These are phyloP conservation scores for Corrigiola litoralis DNA, from an alignment of 179 eudicot species.

Conservation along the genomic window DNA sequence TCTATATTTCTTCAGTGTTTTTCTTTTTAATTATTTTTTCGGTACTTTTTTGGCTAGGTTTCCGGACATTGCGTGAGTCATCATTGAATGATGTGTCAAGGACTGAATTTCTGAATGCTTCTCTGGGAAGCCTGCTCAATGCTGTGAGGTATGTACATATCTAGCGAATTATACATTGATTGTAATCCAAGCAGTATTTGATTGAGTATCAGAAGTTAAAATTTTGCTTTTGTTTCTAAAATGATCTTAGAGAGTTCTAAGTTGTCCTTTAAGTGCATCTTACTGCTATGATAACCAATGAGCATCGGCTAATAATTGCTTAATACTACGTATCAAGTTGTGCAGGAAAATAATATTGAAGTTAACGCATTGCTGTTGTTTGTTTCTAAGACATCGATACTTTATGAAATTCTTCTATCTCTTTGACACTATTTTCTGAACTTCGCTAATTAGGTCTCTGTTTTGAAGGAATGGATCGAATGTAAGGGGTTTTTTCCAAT, in stretches of 20 bases:
- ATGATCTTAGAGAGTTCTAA: no score
- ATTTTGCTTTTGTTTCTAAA: no score
- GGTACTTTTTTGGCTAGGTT: constrained; percentile 26
- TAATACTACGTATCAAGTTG: no score
- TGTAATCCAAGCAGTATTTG: neutral
- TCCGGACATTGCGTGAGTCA: constrained; percentile 21
- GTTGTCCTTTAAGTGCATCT: no score
- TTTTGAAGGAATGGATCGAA: constrained; percentile 14
- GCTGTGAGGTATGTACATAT: constrained; percentile 34
- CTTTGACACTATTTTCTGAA: neutral
- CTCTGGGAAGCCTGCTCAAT: constrained; percentile 40
- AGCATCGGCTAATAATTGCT: no score
- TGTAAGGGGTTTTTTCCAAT: constrained; percentile 1
- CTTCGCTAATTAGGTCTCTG: neutral
- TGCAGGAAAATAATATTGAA: no score
- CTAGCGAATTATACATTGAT: neutral
- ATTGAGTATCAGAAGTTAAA: neutral
- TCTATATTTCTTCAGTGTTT: neutral
- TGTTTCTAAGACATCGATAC: no score
- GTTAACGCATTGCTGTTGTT: no score
- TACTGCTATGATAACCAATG: no score
- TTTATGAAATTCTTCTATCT: neutral
- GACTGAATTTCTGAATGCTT: constrained; percentile 32
- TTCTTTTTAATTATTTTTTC: neutral
- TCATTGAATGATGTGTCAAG: constrained; percentile 34